These are phyloP conservation scores for Brachypodium distachyon DNA, from an alignment of 202 grass and related monocot genomes.

Conservation along the genomic window DNA sequence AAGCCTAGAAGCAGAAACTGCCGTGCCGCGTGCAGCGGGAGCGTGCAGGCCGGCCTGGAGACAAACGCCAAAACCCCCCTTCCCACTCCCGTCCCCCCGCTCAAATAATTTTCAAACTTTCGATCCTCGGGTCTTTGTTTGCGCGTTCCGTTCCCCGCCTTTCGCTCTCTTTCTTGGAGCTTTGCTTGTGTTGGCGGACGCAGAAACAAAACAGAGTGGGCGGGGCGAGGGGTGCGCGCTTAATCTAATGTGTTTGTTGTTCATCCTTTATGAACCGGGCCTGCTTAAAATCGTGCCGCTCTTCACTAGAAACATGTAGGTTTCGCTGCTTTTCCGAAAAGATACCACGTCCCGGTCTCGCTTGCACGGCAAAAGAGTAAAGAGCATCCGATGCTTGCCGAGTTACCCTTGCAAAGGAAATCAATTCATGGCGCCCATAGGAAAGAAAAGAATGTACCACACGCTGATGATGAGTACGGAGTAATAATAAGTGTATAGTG, in stretches of 20 bases:
- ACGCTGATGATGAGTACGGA: no score
- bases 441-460: not conserved
- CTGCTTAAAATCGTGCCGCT: not conserved
- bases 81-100: not conserved
- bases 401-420: not conserved
- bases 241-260: not conserved
- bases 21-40: constrained; percentile 29
- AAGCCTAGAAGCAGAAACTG: not conserved
- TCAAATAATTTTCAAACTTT: not conserved
- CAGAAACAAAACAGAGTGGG: not conserved
- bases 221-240: no score
- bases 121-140: constrained; percentile 13
- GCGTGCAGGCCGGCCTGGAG: constrained; percentile 26
- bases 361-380: not conserved
- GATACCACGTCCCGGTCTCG: not conserved
- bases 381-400: constrained; percentile 5
- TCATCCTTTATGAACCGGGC: not conserved
- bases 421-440: not conserved
- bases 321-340: not conserved
- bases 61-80: constrained; percentile 8
- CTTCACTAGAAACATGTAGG: not conserved
- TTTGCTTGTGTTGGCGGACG: not conserved
- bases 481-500: no score
- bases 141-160: not conserved
- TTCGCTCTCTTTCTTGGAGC: not conserved